A percentile compares a stretch with the other conserved stretches of the same genome.
Evolutionary conservation across 345 rosid genomes (phyloP).

Genomic region (Pistacia atlantica): DNA sequence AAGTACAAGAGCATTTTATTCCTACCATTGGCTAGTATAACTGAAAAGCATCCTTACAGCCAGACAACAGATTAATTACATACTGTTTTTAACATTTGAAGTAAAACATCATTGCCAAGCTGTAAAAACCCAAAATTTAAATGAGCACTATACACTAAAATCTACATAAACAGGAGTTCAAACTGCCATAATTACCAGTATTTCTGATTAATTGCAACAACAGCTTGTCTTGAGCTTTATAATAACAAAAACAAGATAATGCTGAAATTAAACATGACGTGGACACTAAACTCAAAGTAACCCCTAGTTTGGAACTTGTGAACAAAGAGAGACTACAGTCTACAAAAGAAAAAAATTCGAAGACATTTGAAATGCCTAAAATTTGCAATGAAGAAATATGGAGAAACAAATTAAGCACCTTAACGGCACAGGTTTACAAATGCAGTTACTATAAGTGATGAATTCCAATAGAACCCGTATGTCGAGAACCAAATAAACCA

Average conservation of each 20-base stretch:
- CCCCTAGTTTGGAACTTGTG: no score
- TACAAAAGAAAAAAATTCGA: no score
- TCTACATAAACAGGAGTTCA: neutral
- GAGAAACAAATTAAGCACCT: neutral
- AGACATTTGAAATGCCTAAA: neutral
- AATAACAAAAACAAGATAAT: neutral
- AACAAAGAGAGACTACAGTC: no score
- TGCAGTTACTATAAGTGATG: neutral
- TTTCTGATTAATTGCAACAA: neutral
- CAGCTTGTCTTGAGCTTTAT: neutral
- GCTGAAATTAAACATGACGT: neutral
- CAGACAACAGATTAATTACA: neutral
- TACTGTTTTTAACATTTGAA: neutral
- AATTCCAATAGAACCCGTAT: neutral
- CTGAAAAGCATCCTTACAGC: neutral
- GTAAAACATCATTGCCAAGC: neutral
- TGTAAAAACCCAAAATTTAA: neutral
- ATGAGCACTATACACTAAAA: neutral
- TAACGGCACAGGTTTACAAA: neutral
- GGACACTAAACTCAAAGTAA: no score
- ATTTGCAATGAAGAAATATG: neutral
- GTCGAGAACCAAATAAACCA: neutral
- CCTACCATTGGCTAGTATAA: neutral
- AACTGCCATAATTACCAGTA: neutral
- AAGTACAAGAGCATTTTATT: neutral